Evolutionary conservation across 2,329 filamentous ascomycete species (phyloP), one percentile per base, ranked within the genome.

Genomic region (Colletotrichum nymphaeae): DNA sequence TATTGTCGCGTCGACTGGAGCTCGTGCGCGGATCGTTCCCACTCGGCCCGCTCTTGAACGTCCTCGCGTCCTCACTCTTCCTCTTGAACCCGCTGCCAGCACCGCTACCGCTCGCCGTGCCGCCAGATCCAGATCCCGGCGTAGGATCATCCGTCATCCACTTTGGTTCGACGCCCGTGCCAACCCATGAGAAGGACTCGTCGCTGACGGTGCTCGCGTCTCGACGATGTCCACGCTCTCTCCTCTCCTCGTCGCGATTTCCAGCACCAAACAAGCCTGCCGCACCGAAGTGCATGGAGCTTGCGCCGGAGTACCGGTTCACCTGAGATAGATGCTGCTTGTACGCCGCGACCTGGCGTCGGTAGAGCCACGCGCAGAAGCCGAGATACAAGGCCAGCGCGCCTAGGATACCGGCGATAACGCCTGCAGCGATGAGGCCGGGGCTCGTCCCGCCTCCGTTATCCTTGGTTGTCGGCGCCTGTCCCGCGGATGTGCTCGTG

Each of bases 321-420:
- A 89, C 85, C 77, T 92, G 88, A 1, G 91, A 90, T 37, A 93
- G 88, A 79, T 95, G 93, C 42, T 88, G 85, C 81, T 92, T 92
- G 85, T 94, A 95, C 11, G 93, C 88, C 35, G 84, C 82, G 19
- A 95, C 88, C 80, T 93, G 93, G 62, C 91, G 91, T 32, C 92
- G 88, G 84, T 95, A 95, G 8, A 95, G 84, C 89, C 91, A 94
- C 22, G 89, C 88, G 81, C 92, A 93, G 84, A 93, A 94, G 58
- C 90, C 91, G 14, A 94, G 87, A 79, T 94, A 94, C 1, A 84
- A 83, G 2, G 91, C 91, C 0, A 91, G 78, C 22, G 93, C 77
- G 60, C 90, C 89, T 5, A 93, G 86, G 4, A 92, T 78, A n/a
- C 91, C 92, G 0, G 93, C 93, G 37, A 95, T 84, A 24, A 92